phyloP scores from a whole-genome alignment of 345 rosid genomes.

The Camelina neglecta region DNA sequence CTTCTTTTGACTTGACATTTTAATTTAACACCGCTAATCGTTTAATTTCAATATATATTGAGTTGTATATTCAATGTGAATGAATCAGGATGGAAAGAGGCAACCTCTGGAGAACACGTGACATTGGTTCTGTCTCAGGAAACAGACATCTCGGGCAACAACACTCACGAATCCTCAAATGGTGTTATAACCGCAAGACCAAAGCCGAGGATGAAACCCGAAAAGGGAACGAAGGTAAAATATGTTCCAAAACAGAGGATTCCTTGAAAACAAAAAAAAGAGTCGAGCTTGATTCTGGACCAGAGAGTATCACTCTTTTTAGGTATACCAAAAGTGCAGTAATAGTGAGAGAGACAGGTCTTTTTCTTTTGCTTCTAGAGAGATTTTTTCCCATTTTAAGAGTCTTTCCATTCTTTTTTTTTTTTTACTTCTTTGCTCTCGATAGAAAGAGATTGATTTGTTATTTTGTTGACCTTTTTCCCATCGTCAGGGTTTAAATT shows the following conservation, averaged over 20 bases:
- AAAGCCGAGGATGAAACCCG: conserved; percentile 59
- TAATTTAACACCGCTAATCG: background rate
- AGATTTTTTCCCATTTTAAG: conserved; percentile 32
- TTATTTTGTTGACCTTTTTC: conserved; percentile 31
- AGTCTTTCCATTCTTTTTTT: conserved; percentile 21
- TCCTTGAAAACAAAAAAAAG: conserved; percentile 24
- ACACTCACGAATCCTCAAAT: conserved; percentile 39
- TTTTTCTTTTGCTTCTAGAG: conserved; percentile 36
- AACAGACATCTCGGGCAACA: conserved; percentile 42
- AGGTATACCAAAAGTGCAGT: conserved; percentile 46
- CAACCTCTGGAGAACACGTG: conserved; percentile 68
- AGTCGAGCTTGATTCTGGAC: conserved; percentile 20
- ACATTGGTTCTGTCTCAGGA: conserved; percentile 60
- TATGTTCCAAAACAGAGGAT: conserved; percentile 75
- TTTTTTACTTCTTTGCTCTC: background rate
- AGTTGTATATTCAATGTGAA: conserved; percentile 12
- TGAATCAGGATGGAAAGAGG: conserved; percentile 87
- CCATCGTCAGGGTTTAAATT: conserved; percentile 26
- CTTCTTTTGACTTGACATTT: background rate
- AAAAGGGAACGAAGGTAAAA: conserved; percentile 71
- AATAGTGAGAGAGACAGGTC: conserved; percentile 34
- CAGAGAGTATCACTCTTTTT: conserved; percentile 39
- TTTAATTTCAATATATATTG: background rate
- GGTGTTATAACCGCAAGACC: conserved; percentile 41
- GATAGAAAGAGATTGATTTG: conserved; percentile 24